Conservation (phyloP, 1,139 yeast species). For the Sugiyamaella paludigena region DNA sequence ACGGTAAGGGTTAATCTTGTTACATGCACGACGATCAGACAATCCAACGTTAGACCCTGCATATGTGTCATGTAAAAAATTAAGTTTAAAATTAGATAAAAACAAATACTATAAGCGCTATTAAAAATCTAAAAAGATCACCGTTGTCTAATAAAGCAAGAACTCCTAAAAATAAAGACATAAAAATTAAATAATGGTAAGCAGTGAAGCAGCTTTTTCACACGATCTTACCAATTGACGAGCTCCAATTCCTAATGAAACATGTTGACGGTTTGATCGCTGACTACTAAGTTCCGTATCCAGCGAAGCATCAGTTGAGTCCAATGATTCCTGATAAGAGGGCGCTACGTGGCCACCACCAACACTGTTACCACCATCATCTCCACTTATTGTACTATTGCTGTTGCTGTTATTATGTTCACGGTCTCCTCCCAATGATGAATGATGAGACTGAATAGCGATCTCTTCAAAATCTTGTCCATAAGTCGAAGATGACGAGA, state of each 20-base stretch:
- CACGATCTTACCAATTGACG: slow-evolving; percentile 3
- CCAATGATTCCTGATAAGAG: slow-evolving; percentile 9
- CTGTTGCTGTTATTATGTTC: too few relatives aligned
- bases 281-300: not conserved
- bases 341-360: not conserved
- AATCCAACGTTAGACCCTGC: too few relatives aligned
- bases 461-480: not conserved
- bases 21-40: too few relatives aligned
- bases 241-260: slow-evolving; percentile 9
- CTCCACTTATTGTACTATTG: too few relatives aligned
- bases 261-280: not conserved
- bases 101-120: too few relatives aligned
- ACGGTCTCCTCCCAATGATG: not conserved
- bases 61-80: too few relatives aligned
- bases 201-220: slow-evolving; percentile 5
- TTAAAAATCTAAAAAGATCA: not conserved
- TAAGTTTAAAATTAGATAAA: too few relatives aligned
- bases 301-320: not conserved
- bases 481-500: not conserved
- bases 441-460: not conserved
- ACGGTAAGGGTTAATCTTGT: too few relatives aligned
- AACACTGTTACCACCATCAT: not conserved
- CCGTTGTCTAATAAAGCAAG: not conserved
- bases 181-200: slow-evolving; percentile 1
- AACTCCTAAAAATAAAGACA: not conserved